Base-by-base conservation (phyloP, 352 stramenopile species). In the Globisporangium yorkense region DNA sequence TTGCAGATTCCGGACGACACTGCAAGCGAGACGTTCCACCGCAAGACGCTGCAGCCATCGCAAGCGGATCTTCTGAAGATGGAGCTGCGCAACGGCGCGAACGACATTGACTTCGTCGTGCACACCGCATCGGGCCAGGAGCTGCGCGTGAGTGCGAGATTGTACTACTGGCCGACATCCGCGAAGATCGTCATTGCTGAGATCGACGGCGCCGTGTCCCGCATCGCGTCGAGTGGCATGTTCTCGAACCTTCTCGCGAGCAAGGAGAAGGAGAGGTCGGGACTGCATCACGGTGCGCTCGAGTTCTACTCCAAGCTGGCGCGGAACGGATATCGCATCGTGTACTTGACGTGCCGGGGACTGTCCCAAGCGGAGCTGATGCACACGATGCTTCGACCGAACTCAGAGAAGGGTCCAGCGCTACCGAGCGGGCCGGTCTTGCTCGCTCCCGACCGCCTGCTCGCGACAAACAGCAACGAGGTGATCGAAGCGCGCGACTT, bases 111-210 rank as follows among this genome's bases (percentile, higher is more conserved):
- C 56, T 94, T 94, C 61, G 63, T 89, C 10, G 63, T 82, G 4
- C 37, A 71, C 29, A 67, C 66, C 0, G 35, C 56, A 1, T 45
- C 21, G 5, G 58, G 50, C 2, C 56, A 65, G 3, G 67, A 67
- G 2, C 35, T 88, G 31, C 66, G 72, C 8, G 72, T 94, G 10
- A 71, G 61, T 3, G 71, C 81, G 20, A 84, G 79, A 35, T 27
- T 94, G 39, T 94, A 81, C 56, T 50, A 94, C 37, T 96, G 82
- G 83, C 73, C 76, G 37, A 68, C 83, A 6, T 78, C 77, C 0
- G 64, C 78, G 24, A 90, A 90, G 56, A 68, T 96, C 45, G 80
- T 96, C 2, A 82, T 95, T 43, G 81, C 74, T 5, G 84, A 96
- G 44, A 77, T 95, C 39, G 87, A 96, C 61, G 82, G 84, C 21